Base-by-base conservation (phyloP, 2,329 filamentous ascomycete genomes). In the Fusarium marasasianum region DNA sequence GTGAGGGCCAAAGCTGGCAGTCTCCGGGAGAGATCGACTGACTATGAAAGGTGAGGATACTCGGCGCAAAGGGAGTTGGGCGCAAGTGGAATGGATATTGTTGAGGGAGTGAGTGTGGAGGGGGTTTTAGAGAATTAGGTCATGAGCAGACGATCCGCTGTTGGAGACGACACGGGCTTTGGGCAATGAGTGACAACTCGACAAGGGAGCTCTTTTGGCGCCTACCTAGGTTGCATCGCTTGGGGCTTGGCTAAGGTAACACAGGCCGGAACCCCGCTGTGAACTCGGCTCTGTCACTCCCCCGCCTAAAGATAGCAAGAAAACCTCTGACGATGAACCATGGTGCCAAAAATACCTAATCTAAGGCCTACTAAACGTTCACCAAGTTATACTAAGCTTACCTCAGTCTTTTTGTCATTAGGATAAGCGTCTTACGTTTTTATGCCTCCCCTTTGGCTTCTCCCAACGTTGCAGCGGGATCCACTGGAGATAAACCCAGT, bases 101-200 rank as follows among this genome's bases (percentile, higher is more conserved):
- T 71, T 55, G 66, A 71, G 65, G 37, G 69, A 65, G 71, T 61
- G 53, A 35, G 24, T 51, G 66, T 54, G 70, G 69, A 64, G 63
- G 69, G 65, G 45, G 35, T 31, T 26, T 20, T 37, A 58, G 48
- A 43, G 51, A 60, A 73, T 67, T 73, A 71, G 71, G 45, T 64
- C 60, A 70, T 69, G 50, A 51, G 57, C 43, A 61, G 57, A 73
- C 68, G 66, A 69, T 74, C 50, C 68, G 58, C 63, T 68, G 71
- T 72, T 74, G 63, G 67, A 66, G 67, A 61, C 33, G 43, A 51
- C 22, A 43, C n/a, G 47, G 35, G 26, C 38, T 31, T 43, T 58
- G 55, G 43, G n/a, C n/a, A 50, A 50, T 48, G 35, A 35, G 50
- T 31, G 63, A 51, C 47, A 74, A 57, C 54, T 45, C 29, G 58